These are phyloP conservation scores for Cinnamomum chago DNA, from an alignment of 164 flowering plant genomes.

Conservation along the genomic window DNA sequence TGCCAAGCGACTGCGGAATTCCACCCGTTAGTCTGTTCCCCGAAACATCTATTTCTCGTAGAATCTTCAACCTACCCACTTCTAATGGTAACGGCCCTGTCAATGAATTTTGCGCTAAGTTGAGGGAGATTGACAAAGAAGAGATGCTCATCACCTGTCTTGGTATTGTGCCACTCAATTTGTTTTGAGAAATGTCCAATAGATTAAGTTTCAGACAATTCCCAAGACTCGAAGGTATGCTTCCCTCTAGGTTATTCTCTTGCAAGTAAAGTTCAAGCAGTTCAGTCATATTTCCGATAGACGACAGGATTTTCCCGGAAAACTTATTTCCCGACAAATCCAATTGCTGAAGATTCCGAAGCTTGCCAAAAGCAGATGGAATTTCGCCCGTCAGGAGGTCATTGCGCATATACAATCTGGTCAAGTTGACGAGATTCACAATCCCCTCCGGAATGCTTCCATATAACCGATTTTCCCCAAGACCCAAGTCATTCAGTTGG, in stretches of 20 bases:
- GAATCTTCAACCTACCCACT: conserved; percentile 24
- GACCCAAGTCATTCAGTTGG: background rate
- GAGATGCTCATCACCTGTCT: conserved; percentile 24
- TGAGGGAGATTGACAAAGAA: conserved; percentile 8
- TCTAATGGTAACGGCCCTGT: conserved; percentile 29
- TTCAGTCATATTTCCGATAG: conserved; percentile 22
- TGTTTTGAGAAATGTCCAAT: conserved; percentile 3
- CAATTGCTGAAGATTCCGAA: conserved; percentile 14
- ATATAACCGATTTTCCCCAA: conserved; percentile 19
- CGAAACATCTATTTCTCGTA: conserved; percentile 22
- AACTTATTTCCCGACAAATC: conserved; percentile 14
- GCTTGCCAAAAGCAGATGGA: conserved; percentile 25
- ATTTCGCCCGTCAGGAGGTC: conserved; percentile 25
- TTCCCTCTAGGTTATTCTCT: conserved; percentile 4
- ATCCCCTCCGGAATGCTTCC: conserved; percentile 32
- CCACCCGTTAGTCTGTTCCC: conserved; percentile 29
- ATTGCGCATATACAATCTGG: background rate
- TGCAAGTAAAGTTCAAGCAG: background rate
- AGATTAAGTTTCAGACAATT: background rate
- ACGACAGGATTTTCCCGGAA: conserved; percentile 20
- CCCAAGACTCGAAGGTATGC: background rate
- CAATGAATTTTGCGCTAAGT: conserved; percentile 23
- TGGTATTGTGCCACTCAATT: conserved; percentile 19
- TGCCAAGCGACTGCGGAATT: conserved; percentile 24
- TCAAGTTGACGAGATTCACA: conserved; percentile 25